Base-by-base conservation (phyloP, 306 rosid genomes). In the Cucumis sativus region DNA sequence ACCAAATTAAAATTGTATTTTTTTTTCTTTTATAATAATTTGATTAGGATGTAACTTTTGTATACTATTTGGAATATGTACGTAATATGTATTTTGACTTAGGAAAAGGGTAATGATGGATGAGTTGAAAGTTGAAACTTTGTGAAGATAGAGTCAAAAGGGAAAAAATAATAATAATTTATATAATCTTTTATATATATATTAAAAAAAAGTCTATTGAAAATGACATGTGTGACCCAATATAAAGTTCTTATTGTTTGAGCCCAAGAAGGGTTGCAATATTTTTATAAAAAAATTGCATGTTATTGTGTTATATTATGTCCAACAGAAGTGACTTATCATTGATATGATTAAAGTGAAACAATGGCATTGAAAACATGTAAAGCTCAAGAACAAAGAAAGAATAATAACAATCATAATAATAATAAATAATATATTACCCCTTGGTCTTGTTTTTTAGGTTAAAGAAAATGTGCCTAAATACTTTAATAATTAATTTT, bases 311-410 rank as follows among this genome's bases (percentile, higher is more conserved):
- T 62, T 62, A 35, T 64, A 64, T 64, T 64, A 13, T 33, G 70
- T 64, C 70, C 70, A 9, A 64, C 0, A 45, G 70, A 64, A 35
- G 70, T 64, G 70, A 64, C 70, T 64, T 64, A 10, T 64, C 70
- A 64, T 64, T 37, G 70, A 64, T 37, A 64, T 64, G 70, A 64
- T 64, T 64, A 64, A 64, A 64, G 70, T 64, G 47, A 64, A 64
- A 64, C 23, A 8, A 64, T 64, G 40, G 13, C 70, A 3, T 64
- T 64, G 70, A 64, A 64, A 64, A 64, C 70, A 64, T 64, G 47
- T 35, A 64, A 64, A 64, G 70, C 23, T 4, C 47, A 37, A 35
- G 47, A 64, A 64, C 8, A 23, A 62, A 62, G 41, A 62, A 62
- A 62, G 7, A 62, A 62, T 47, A 47, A 47, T 52, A 52, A 52